phyloP scores from a whole-genome alignment of 805 yeast genomes.

The Kuraishia ogatae region DNA sequence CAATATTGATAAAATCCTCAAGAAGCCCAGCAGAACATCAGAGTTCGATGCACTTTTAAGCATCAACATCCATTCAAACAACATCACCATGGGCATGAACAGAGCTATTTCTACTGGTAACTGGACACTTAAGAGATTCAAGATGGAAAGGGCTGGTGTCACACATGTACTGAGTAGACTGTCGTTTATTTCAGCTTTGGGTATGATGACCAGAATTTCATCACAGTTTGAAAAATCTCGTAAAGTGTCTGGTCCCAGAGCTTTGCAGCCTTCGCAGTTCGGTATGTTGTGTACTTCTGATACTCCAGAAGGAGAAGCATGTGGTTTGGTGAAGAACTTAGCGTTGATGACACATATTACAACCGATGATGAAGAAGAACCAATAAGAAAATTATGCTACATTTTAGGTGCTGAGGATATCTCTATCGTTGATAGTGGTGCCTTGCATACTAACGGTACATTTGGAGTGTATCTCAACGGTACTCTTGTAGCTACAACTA shows the following conservation, averaged over 20 bases:
- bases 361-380: slow-evolving; percentile 94
- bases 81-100: slow-evolving; percentile 88
- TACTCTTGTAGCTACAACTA: slow-evolving; percentile 84
- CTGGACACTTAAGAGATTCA: slow-evolving; percentile 97
- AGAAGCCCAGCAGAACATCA: slow-evolving; percentile 88
- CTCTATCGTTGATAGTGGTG: slow-evolving; percentile 69
- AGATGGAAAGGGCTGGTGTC: slow-evolving; percentile 99
- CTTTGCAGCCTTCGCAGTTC: slow-evolving; percentile 96
- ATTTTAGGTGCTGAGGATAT: slow-evolving; percentile 88
- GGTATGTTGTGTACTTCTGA: slow-evolving; percentile 99
- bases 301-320: slow-evolving; percentile 99
- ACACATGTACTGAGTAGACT: slow-evolving; percentile 91
- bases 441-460: slow-evolving; percentile 67
- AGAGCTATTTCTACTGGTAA: slow-evolving; percentile 98
- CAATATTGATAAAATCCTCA: slow-evolving; percentile 85
- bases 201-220: slow-evolving; percentile 99
- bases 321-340: slow-evolving; percentile 94
- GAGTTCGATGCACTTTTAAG: slow-evolving; percentile 91
- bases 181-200: slow-evolving; percentile 89
- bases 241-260: slow-evolving; percentile 98
- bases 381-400: slow-evolving; percentile 69
- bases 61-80: slow-evolving; percentile 85
- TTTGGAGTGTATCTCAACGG: slow-evolving; percentile 89
- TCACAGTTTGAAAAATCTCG: slow-evolving; percentile 98
- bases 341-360: slow-evolving; percentile 99